Evolutionary conservation across 805 yeast genomes (phyloP), one percentile per base, ranked within the genome.

Genomic region (Suhomyces pyralidae): DNA sequence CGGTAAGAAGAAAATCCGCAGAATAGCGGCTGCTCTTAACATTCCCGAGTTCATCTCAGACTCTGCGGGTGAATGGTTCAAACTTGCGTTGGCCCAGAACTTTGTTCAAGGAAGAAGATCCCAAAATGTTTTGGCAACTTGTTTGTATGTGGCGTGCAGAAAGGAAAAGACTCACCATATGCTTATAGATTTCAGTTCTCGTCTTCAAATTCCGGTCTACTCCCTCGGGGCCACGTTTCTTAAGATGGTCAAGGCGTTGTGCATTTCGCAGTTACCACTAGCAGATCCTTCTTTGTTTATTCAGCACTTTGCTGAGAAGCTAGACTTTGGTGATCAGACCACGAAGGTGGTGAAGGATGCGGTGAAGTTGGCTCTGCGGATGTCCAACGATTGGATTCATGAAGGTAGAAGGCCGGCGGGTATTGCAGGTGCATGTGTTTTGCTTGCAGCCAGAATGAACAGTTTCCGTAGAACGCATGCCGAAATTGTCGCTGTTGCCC

Each of bases 331-430:
- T n/a, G 81, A 80, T 26, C 82, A 82, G 55, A 82, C 80, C 54
- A 77, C 84, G 38, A 85, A 85, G 60, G 97, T 94, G 12, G 85
- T 89, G 45, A 81, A 81, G 55, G 99, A 94, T 68, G 98, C 99
- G 0, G 85, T 85, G 6, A 82, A 85, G 61, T 71, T 94, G 20
- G 96, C 97, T 0, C 89, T 84, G 64, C 78, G 97, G 59, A 94
- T 94, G 99, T 79, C 92, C 12, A 82, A 84, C 43, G 98, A 94
- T 64, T 94, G 98, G 97, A 88, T 94, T 59, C 89, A 86, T 66
- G 96, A 90, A 70, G 99, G 99, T 24, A 81, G 99, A 65, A 79
- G 98, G 56, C 99, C 99, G 0, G 98, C 99, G 0, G 99, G 99
- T 62, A 83, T 94, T 50, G 99, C 99, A 0, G 99, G 98, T 20